Base-by-base conservation (phyloP, 2,329 filamentous ascomycete genomes). In the Monilinia aucupariae region DNA sequence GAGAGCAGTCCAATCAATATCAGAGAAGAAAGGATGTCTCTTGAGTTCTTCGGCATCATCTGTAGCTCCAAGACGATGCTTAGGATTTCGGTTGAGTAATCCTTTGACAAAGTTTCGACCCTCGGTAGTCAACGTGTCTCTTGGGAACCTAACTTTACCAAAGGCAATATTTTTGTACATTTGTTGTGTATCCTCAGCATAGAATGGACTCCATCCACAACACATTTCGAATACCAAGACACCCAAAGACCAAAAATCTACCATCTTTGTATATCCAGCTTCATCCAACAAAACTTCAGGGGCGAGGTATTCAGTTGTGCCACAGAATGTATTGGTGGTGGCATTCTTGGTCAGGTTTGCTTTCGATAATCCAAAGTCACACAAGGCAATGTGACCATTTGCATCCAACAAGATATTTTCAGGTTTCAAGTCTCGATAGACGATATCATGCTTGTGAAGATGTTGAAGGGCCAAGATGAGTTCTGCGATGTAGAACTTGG, bases 81-180 rank as follows among this genome's bases (percentile, higher is more conserved):
- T 96, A 54, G 94, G 94, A 75, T 99, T 99, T 73, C 94, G 87
- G 79, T 99, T 99, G 62, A 99, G 84, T 66, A 99, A 79, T 25
- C 94, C 94, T 80, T 99, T 99, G 73, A 99, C 94, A 72, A 99
- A 99, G 77, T 96, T 97, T 64, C 94, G 86, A 64, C 94, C 94
- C 76, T 99, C 94, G 48, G 92, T 89, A 65, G 92, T 97, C 39
- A 99, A 80, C 1, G 94, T 96, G 75, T 99, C 94, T 68, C 92
- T 85, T 9, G 94, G 94, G 76, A 99, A 99, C 65, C 94, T 85
- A 64, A 99, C 94, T 75, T 99, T 99, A 74, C 94, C 94, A 73
- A 99, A 99, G 0, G 94, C 94, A 74, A 99, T 99, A 79, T 99
- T 99, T 81, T 99, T 99, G 81, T 99, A 99, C 94, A 99, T 99